phyloP scores from a whole-genome alignment of 192 early-diverging fungal species.

The Backusella australiensis region DNA sequence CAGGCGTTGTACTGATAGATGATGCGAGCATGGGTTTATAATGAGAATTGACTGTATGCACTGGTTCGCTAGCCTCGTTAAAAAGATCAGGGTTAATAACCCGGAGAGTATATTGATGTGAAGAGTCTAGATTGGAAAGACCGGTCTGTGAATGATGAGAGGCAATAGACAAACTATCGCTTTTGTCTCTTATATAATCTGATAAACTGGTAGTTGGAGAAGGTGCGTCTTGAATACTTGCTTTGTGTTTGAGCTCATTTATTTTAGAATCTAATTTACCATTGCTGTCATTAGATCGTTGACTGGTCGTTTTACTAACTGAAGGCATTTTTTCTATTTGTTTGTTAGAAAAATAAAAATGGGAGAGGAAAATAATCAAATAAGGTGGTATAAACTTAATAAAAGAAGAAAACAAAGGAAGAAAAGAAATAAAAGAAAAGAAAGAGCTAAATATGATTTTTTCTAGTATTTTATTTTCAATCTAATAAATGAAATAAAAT shows the following conservation, averaged over 20 bases:
- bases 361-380: background rate
- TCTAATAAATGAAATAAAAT: background rate
- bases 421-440: background rate
- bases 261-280: background rate
- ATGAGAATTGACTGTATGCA: background rate
- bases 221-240: background rate
- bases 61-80: background rate
- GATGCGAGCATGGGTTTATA: background rate
- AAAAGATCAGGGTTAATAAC: slow-evolving; percentile 8
- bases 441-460: background rate
- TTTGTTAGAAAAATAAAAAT: background rate
- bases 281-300: background rate
- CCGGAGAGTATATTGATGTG: background rate
- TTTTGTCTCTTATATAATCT: slow-evolving; percentile 2
- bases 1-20: background rate
- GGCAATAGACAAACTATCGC: background rate
- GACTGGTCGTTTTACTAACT: background rate
- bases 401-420: background rate
- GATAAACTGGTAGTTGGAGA: background rate
- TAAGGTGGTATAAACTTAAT: background rate
- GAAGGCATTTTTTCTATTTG: slow-evolving; percentile 1
- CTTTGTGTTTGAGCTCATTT: background rate
- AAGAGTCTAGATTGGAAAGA: background rate
- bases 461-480: background rate
- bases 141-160: slow-evolving; percentile 5